phyloP scores from a whole-genome alignment of 768 basidiomycete genomes.

The Gloeopeniophorella convolvens region DNA sequence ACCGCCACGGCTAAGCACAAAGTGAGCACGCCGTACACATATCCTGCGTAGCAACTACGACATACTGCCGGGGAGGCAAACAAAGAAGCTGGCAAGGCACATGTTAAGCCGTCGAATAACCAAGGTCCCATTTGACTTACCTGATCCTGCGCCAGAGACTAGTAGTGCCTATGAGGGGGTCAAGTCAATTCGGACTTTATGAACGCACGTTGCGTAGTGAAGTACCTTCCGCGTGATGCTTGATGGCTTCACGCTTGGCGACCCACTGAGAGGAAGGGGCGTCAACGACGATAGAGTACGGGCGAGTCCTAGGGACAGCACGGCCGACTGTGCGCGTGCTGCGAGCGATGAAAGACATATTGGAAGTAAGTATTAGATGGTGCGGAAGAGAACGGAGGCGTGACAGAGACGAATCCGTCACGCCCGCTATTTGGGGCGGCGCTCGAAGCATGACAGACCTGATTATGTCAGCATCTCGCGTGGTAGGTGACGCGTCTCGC shows the following conservation, averaged over 20 bases:
- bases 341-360: conserved; percentile 36
- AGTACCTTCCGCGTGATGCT: conserved; percentile 61
- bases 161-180: conserved; percentile 49
- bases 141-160: conserved; percentile 86
- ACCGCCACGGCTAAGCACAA: conserved; percentile 23
- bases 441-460: conserved; percentile 1
- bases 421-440: conserved; percentile 7
- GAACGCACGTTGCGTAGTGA: conserved; percentile 3
- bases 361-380: neutral
- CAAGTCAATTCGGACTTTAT: conserved; percentile 12
- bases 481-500: conserved; percentile 35
- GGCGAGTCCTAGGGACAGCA: conserved; percentile 31
- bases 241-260: conserved; percentile 48
- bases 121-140: too few relatives aligned
- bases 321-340: conserved; percentile 44
- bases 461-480: conserved; percentile 9
- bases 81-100: conserved; percentile 50
- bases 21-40: neutral
- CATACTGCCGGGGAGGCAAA: conserved; percentile 71
- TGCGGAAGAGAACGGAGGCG: conserved; percentile 5
- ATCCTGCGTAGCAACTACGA: conserved; percentile 16
- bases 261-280: conserved; percentile 39
- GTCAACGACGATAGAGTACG: conserved; percentile 34
- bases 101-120: neutral
- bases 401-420: conserved; percentile 6